These are phyloP conservation scores for Paxillus ammoniavirescens DNA, from an alignment of 768 basidiomycete species.

Conservation along the genomic window DNA sequence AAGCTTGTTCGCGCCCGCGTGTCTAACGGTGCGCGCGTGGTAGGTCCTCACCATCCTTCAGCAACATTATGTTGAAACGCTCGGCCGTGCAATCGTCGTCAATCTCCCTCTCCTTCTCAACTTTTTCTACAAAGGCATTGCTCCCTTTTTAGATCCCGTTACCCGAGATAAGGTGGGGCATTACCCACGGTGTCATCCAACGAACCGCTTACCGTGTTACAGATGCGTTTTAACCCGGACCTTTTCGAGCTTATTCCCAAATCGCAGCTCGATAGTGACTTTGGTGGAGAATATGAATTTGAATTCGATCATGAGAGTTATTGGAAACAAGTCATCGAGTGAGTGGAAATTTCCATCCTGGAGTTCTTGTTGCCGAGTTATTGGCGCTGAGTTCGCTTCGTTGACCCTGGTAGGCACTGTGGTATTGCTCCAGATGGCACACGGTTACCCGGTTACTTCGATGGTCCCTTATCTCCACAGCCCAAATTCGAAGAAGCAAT, in stretches of 20 bases:
- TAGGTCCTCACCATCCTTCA: slow-evolving; percentile 78
- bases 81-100: slow-evolving; percentile 80
- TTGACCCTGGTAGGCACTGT: slow-evolving; percentile 43
- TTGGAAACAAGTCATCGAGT: slow-evolving; percentile 79
- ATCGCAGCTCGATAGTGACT: slow-evolving; percentile 78
- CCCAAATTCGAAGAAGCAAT: not conserved
- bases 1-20: not conserved
- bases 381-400: not conserved
- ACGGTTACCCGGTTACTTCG: slow-evolving; percentile 33
- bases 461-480: slow-evolving; percentile 15
- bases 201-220: not conserved
- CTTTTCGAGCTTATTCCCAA: slow-evolving; percentile 70
- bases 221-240: slow-evolving; percentile 91
- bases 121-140: slow-evolving; percentile 82
- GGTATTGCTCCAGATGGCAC: slow-evolving; percentile 57
- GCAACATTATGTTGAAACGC: slow-evolving; percentile 86
- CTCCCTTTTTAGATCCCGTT: slow-evolving; percentile 85
- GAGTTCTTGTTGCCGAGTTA: not conserved
- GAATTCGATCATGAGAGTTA: slow-evolving; percentile 73
- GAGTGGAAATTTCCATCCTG: slow-evolving; percentile 19
- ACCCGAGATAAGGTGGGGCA: slow-evolving; percentile 75
- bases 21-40: not conserved
- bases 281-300: slow-evolving; percentile 74
- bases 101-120: slow-evolving; percentile 74
- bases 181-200: not conserved